Conservation (phyloP, 768 basidiomycete species). For the Boletus vinaceobasis region DNA sequence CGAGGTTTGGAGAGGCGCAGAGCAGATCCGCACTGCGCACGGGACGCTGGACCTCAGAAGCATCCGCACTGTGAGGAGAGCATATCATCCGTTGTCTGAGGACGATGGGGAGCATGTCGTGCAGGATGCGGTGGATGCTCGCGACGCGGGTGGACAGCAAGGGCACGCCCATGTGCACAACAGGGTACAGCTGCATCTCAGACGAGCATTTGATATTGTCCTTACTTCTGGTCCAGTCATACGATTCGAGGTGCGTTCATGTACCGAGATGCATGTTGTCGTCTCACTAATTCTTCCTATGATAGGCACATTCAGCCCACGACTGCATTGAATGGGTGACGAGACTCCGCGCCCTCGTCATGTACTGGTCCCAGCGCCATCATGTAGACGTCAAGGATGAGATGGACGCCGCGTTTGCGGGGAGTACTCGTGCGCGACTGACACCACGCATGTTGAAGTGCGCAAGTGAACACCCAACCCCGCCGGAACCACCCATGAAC, state of each 20-base stretch:
- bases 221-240: conserved; percentile 65
- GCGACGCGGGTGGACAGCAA: conserved; percentile 65
- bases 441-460: conserved; percentile 47
- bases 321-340: conserved; percentile 85
- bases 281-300: neutral
- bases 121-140: conserved; percentile 45
- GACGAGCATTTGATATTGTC: conserved; percentile 74
- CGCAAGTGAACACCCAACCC: conserved; percentile 38
- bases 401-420: conserved; percentile 68
- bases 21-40: conserved; percentile 61
- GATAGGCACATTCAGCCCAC: conserved; percentile 59
- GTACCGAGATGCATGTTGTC: neutral
- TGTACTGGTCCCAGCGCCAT: conserved; percentile 80
- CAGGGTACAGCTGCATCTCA: conserved; percentile 47
- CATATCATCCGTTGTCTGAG: conserved; percentile 32
- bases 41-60: conserved; percentile 72
- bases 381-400: conserved; percentile 72
- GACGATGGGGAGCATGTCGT: conserved; percentile 25
- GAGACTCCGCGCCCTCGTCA: conserved; percentile 61
- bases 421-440: conserved; percentile 49
- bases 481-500: conserved; percentile 52
- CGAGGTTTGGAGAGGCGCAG: conserved; percentile 60
- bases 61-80: conserved; percentile 61
- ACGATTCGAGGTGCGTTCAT: conserved; percentile 70
- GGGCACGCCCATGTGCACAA: conserved; percentile 42